Evolutionary conservation across 495 filamentous ascomycete genomes (phyloP), one percentile per base, ranked within the genome.

Genomic region (Penicillium lagena): DNA sequence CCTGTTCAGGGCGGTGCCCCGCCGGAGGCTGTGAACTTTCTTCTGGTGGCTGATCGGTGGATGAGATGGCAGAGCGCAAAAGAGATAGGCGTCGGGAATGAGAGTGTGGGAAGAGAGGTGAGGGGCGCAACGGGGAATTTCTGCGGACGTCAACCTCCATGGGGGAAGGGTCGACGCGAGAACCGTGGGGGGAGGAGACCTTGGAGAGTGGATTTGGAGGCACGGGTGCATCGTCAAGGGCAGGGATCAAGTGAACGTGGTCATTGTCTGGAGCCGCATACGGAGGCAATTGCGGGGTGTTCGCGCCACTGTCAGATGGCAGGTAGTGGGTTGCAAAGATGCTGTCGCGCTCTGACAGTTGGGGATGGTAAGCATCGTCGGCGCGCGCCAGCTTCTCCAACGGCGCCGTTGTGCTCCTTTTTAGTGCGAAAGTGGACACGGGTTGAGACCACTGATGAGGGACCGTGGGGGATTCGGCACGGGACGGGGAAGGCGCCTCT

Each of bases 281-380:
- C 35, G 75, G 68, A 39, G 63, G 69, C 35, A 76, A 60, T 50
- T 70, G 68, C 47, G 79, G 76, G 54, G 75, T 70, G 55, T 52
- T 66, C 37, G 60, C 60, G 51, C 58, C 67, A 51, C 64, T 75
- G 44, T 76, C 75, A 35, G 73, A 68, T 35, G 64, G 66, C 0
- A 74, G 60, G 54, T 82, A 82, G 46, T 79, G 73, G 1, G 78
- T 81, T 35, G 80, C 79, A 52, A 81, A 82, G 58, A 82, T 82
- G 57, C 75, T 79, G 45, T 83, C 80, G 43, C 80, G 60, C 52
- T 83, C 79, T 10, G 77, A 77, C 52, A 82, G 59, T 58, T 78
- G 77, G 27, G 77, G 77, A 37, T 50, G 60, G 31, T 73, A 55
- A 27, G 58, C 55, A 32, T 45, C 42, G 46, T 58, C 54, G 22